Evolutionary conservation across 139 green algal genomes (phyloP).

Genomic region (Auxenochlorella pyrenoidosa): DNA sequence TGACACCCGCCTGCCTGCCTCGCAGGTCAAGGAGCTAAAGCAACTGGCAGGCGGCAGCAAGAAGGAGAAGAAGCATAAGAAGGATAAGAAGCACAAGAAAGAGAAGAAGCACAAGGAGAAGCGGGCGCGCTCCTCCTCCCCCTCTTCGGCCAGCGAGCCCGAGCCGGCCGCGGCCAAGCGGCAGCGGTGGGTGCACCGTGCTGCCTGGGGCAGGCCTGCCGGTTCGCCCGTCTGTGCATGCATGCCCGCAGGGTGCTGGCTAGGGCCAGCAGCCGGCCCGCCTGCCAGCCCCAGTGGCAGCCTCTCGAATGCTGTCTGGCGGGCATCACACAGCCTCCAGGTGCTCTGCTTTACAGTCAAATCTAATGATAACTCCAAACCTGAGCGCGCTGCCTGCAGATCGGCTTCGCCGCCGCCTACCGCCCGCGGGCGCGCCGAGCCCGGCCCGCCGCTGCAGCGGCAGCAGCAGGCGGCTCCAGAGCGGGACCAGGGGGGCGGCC

Average conservation of each 20-base stretch:
- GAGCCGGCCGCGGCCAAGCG: slow-evolving; percentile 17
- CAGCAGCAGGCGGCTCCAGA: not conserved
- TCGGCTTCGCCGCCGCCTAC: not conserved
- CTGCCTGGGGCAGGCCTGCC: not conserved
- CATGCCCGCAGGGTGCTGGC: not conserved
- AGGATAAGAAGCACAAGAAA: slow-evolving; percentile 64
- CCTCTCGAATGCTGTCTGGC: no score
- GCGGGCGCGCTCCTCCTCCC: not conserved
- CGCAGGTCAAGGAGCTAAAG: slow-evolving; percentile 59
- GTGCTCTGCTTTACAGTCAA: no score
- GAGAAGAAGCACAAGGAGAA: slow-evolving; percentile 35
- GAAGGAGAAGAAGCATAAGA: slow-evolving; percentile 67
- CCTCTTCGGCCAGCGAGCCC: not conserved
- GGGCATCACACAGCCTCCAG: no score
- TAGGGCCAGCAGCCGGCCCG: no score
- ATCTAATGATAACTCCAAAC: no score
- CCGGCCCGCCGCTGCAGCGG: not conserved
- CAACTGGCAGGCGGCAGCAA: slow-evolving; percentile 41
- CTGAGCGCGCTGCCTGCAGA: not conserved
- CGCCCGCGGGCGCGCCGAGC: not conserved
- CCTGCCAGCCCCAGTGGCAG: no score
- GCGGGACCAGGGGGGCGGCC: not conserved
- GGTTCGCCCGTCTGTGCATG: not conserved
- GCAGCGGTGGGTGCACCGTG: not conserved
- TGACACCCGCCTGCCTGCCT: not conserved